Evolutionary conservation across 2,329 filamentous ascomycete genomes (phyloP).

Genomic region (Pseudogymnoascus pannorum): DNA sequence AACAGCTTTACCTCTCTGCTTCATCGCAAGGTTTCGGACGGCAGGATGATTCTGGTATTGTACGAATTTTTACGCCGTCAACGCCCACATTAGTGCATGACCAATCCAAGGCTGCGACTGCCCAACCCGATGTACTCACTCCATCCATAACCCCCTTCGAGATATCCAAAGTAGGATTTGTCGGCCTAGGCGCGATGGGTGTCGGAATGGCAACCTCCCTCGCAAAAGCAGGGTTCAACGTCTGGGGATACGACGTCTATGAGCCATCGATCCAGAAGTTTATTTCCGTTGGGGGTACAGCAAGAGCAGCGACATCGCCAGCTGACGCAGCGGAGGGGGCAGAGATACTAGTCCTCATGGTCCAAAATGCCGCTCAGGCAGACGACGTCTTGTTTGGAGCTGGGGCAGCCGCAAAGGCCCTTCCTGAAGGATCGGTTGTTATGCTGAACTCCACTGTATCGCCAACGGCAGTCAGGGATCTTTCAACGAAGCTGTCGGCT

Average conservation of each 20-base stretch:
- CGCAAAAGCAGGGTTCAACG: slow-evolving; percentile 55
- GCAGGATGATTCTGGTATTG: slow-evolving; percentile 26
- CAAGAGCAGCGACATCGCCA: slow-evolving; percentile 38
- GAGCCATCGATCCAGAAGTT: slow-evolving; percentile 58
- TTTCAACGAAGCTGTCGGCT: slow-evolving; percentile 48
- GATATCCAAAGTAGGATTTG: slow-evolving; percentile 42
- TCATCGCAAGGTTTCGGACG: slow-evolving; percentile 24
- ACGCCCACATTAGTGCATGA: not conserved
- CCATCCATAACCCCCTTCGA: slow-evolving; percentile 12
- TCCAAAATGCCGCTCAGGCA: slow-evolving; percentile 43
- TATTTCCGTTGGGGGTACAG: slow-evolving; percentile 49
- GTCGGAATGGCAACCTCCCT: slow-evolving; percentile 71
- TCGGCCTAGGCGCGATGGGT: slow-evolving; percentile 71
- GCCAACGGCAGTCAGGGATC: slow-evolving; percentile 55
- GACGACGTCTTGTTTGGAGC: slow-evolving; percentile 56
- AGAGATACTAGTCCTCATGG: slow-evolving; percentile 61
- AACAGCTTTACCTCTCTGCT: slow-evolving; percentile 22
- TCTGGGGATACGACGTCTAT: slow-evolving; percentile 64
- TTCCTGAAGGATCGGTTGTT: slow-evolving; percentile 52
- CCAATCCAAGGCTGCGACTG: not conserved
- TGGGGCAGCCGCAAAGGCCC: slow-evolving; percentile 39
- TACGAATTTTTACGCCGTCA: slow-evolving; percentile 22
- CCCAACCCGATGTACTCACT: slow-evolving; percentile 1
- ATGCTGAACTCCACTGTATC: slow-evolving; percentile 64
- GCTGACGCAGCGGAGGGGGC: slow-evolving; percentile 54